phyloP scores from a whole-genome alignment of 148 eudicot species.

The Spergularia marina region DNA sequence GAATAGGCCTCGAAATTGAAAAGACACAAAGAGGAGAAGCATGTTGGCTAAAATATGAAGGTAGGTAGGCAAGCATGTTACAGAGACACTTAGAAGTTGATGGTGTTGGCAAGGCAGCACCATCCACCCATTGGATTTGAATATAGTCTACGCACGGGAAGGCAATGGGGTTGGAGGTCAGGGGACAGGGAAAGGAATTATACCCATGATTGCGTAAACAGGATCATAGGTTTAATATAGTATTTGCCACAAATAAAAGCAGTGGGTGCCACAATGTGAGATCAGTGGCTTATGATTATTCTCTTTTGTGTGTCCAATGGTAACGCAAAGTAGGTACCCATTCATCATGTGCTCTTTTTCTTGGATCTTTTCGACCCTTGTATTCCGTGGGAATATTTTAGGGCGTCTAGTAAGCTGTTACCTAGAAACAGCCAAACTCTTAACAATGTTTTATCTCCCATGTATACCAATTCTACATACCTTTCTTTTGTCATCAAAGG shows the following conservation, averaged over 20 bases:
- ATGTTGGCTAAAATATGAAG: too few relatives aligned
- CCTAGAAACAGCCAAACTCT: background rate
- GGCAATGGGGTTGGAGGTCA: too few relatives aligned
- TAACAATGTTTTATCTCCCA: background rate
- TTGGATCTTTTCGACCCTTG: background rate
- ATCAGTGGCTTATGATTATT: background rate
- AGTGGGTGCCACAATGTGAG: background rate
- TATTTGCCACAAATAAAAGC: too few relatives aligned
- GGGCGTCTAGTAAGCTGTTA: background rate
- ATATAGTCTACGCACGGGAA: too few relatives aligned
- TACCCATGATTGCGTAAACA: slow-evolving; percentile 10
- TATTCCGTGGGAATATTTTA: background rate
- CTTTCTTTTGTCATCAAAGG: slow-evolving; percentile 22
- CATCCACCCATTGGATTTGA: too few relatives aligned
- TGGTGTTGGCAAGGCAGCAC: too few relatives aligned
- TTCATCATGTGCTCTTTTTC: slow-evolving; percentile 6
- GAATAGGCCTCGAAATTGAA: too few relatives aligned
- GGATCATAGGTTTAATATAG: too few relatives aligned
- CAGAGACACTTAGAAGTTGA: too few relatives aligned
- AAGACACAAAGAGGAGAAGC: too few relatives aligned
- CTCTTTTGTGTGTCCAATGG: slow-evolving; percentile 1
- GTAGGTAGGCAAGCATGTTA: too few relatives aligned
- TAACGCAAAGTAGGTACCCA: background rate
- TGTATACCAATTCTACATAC: background rate
- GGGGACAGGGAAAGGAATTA: too few relatives aligned